Base-by-base conservation (phyloP, 2,329 filamentous ascomycete genomes). In the Trichoderma sp. region DNA sequence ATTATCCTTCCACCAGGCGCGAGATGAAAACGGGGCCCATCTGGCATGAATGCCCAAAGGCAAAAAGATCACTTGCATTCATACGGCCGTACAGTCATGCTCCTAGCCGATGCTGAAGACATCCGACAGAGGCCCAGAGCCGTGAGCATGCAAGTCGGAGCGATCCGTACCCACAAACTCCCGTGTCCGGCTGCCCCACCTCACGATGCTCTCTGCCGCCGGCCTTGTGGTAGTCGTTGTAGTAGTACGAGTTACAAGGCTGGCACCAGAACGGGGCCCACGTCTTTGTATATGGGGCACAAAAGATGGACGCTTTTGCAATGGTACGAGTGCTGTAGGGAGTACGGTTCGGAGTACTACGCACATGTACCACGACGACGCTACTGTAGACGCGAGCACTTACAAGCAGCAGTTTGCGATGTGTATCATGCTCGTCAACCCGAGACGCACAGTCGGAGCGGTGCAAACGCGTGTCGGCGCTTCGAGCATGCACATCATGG, bases 111-210 rank as follows among this genome's bases (percentile, higher is more conserved):
- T 56, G 60, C 21, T 73, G 71, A 73, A 33, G 71, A 73, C 60
- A 73, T 73, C 71, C 71, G 71, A 73, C 71, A 73, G 50, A 65
- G 6, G 24, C 53, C 45, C 63, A 74, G 33, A 38, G 45, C 66
- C 59, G 62, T 74, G 53, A 31, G 27, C 71, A 74, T 76, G 75
- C 75, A 74, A 60, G 69, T 74, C 68, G 75, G 75, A 76, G 75
- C 75, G 75, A 76, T 76, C 75, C 75, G 75, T 76, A 76, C 75
- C 75, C 75, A 76, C 75, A 38, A 56, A 59, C 69, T 64, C 38
- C 63, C 62, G 75, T 68, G 59, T 41, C 71, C 45, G 62, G 69
- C 75, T 27, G 60, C 74, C 75, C 75, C 69, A 74, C 69, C 71
- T 76, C 75, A 76, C 75, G 75, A 76, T 76, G 63, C 41, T 31